Conservation (phyloP, 2,329 filamentous ascomycete species). For the Sodiomyces alkalinus region DNA sequence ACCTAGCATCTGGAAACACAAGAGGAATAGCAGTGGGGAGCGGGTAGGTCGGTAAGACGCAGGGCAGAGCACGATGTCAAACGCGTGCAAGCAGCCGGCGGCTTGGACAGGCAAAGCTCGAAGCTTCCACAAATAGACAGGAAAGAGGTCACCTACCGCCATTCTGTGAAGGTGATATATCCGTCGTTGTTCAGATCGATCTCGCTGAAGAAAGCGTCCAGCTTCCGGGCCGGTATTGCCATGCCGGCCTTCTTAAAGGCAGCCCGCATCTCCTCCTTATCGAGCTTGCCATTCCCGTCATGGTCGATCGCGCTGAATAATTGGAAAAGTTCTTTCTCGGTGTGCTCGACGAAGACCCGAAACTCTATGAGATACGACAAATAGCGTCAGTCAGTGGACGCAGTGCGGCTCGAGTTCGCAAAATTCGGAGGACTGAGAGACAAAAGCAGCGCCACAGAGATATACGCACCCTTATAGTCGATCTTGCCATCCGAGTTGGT, state of each 20-base stretch:
- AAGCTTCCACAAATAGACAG: no score
- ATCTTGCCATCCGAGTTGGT: constrained; percentile 79
- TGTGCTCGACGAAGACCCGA: constrained; percentile 69
- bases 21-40: no score
- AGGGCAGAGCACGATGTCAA: no score
- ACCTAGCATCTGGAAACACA: no score
- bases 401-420: constrained; percentile 2
- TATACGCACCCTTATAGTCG: constrained; percentile 71
- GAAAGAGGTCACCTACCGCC: constrained; percentile 56
- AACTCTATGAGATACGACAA: constrained; percentile 62
- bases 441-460: constrained; percentile 4
- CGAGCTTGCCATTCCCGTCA: constrained; percentile 72
- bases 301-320: constrained; percentile 81
- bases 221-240: constrained; percentile 57
- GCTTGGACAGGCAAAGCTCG: no score
- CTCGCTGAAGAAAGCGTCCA: constrained; percentile 76
- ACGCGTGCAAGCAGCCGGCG: no score
- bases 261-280: constrained; percentile 65
- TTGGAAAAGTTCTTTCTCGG: constrained; percentile 66
- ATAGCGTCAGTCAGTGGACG: constrained; percentile 3
- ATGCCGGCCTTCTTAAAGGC: constrained; percentile 72
- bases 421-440: constrained; percentile 3
- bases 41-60: no score
- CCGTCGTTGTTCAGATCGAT: constrained; percentile 85
- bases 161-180: constrained; percentile 81